Evolutionary conservation across 176 grass and related monocot species (phyloP), one percentile per base, ranked within the genome.

Genomic region (Oryza punctata): DNA sequence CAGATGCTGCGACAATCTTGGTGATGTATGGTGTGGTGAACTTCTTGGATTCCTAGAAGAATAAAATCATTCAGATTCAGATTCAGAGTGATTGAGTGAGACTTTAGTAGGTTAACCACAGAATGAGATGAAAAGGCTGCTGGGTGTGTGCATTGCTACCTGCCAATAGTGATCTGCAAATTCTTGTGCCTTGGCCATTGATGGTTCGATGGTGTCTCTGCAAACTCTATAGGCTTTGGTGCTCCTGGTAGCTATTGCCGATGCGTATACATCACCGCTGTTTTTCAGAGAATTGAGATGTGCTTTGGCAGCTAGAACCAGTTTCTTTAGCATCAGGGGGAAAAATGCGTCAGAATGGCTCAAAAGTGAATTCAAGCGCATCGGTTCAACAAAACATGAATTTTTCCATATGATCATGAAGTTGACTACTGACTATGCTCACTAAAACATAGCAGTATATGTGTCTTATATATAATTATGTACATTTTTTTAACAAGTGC

Each of bases 91-190:
- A 12, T 16, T 29, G 28, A 73, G 33, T 49, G 18, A 12, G n/a
- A 25, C 19, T 15, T 67, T 8, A 5, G 41, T 12, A 7, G 5
- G 1, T 38, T 46, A 80, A 9, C 7, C 15, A 27, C 29, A 67
- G 11, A 63, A 7, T 16, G 16, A 12, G 25, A 46, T 45, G 59
- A 44, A 19, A 73, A 19, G 5, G n/a, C 15, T 29, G 35, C 6
- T 44, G 24, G 23, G 57, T 61, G 23, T 29, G 2, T 77, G 70
- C 24, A 28, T 70, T 10, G 12, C 23, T 32, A 89, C 87, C 87
- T 85, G 82, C 87, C 82, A 85, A 28, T 64, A 73, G 16, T 41
- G 77, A 25, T 19, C 7, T n/a, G 87, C 69, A 11, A 75, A 61
- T 46, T 29, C 69, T 30, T 5, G 37, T 2, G 37, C 24, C 64